A percentile compares a stretch with the other conserved stretches of the same genome.
Evolutionary conservation across 345 rosid species (phyloP).

Genomic region (Syzygium grande): DNA sequence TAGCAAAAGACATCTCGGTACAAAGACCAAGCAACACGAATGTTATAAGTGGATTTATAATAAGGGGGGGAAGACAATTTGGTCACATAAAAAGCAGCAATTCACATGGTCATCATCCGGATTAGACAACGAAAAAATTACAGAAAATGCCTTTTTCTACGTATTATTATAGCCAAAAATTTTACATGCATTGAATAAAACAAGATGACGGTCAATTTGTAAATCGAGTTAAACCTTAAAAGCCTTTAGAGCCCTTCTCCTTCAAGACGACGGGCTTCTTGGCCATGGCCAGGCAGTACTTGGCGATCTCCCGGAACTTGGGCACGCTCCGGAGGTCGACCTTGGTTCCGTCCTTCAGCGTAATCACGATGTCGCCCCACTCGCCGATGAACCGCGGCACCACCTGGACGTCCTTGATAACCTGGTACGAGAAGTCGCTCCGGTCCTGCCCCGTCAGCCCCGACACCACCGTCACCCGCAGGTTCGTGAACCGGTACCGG

Average conservation of each 20-base stretch:
- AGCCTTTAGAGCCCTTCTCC: slow-evolving; percentile 51
- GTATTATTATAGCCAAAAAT: neutral
- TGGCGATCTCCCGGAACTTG: slow-evolving; percentile 78
- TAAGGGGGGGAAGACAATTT: neutral
- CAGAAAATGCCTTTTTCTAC: neutral
- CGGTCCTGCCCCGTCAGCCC: slow-evolving; percentile 80
- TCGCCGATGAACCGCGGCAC: slow-evolving; percentile 93
- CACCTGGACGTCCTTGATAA: slow-evolving; percentile 79
- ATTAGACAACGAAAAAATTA: neutral
- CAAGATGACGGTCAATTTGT: neutral
- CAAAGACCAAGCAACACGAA: neutral
- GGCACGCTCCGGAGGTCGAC: slow-evolving; percentile 90
- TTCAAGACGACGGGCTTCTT: slow-evolving; percentile 47
- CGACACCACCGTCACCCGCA: slow-evolving; percentile 84
- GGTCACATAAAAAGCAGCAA: neutral
- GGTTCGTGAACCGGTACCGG: slow-evolving; percentile 88
- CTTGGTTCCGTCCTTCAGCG: slow-evolving; percentile 68
- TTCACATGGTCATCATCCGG: neutral
- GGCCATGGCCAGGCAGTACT: slow-evolving; percentile 70
- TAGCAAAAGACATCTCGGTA: neutral
- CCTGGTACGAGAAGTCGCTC: slow-evolving; percentile 88
- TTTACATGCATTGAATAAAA: too few relatives aligned
- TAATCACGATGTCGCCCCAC: slow-evolving; percentile 88
- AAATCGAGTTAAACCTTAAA: neutral
- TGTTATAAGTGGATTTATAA: neutral